Percentiles rank a stretch among this genome's conserved stretches.
These are phyloP conservation scores for Aeschynomene evenia DNA, from an alignment of 306 rosid genomes.

Conservation along the genomic window DNA sequence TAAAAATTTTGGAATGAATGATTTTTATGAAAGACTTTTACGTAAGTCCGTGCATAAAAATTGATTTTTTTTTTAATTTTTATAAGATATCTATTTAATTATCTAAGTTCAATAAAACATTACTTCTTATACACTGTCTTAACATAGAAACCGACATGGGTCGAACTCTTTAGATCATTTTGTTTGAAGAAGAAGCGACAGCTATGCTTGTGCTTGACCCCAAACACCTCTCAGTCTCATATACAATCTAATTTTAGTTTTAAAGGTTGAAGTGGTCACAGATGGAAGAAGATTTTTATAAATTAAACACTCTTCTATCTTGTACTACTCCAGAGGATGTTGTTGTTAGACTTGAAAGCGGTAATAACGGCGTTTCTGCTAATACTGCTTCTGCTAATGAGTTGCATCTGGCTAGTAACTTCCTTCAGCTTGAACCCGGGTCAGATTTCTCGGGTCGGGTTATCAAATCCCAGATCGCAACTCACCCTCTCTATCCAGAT, in stretches of 20 bases:
- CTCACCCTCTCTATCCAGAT: conserved; percentile 72
- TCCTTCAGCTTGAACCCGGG: conserved; percentile 32
- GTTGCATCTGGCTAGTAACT: conserved; percentile 33
- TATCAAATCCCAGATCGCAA: conserved; percentile 66
- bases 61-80: too few relatives aligned
- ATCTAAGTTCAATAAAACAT: too few relatives aligned
- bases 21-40: too few relatives aligned
- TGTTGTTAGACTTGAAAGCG: conserved; percentile 22
- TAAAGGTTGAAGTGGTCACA: background rate
- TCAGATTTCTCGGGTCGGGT: conserved; percentile 42
- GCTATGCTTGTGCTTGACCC: too few relatives aligned
- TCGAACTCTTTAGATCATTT: background rate
- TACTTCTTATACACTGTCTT: too few relatives aligned
- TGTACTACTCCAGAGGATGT: conserved; percentile 10
- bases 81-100: too few relatives aligned
- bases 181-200: too few relatives aligned
- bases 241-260: too few relatives aligned
- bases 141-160: too few relatives aligned
- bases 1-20: too few relatives aligned
- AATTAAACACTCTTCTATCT: conserved; percentile 4
- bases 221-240: too few relatives aligned
- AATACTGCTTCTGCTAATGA: background rate
- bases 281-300: conserved; percentile 36
- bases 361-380: conserved; percentile 17
- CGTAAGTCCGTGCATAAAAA: too few relatives aligned